Conservation (phyloP, 1,139 yeast genomes). For the Pichia sp. region DNA sequence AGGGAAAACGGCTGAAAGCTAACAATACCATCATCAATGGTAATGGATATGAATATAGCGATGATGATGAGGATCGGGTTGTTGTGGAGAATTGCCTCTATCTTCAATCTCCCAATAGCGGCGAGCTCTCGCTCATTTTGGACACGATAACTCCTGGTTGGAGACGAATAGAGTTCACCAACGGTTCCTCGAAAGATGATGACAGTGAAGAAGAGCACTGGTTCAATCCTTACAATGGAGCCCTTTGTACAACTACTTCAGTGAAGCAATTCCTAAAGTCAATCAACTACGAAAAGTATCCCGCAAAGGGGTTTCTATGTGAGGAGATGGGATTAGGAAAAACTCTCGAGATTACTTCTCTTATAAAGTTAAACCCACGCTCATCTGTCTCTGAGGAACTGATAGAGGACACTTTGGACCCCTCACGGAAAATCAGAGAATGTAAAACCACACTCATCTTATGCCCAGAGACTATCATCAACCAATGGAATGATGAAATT, state of each 20-base stretch:
- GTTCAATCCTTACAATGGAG: constrained; percentile 46
- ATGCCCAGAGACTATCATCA: constrained; percentile 74
- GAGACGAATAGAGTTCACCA: constrained; percentile 28
- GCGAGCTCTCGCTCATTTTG: constrained; percentile 23
- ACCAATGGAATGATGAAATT: constrained; percentile 82
- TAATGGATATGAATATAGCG: too few relatives aligned
- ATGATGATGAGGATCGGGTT: too few relatives aligned
- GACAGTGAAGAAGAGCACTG: too few relatives aligned
- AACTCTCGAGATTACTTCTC: constrained; percentile 73
- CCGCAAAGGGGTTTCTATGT: constrained; percentile 64
- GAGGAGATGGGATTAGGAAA: constrained; percentile 99
- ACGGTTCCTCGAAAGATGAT: constrained; percentile 7
- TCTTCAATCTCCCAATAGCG: too few relatives aligned
- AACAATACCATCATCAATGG: too few relatives aligned
- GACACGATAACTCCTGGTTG: constrained; percentile 48
- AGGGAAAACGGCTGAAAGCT: constrained; percentile 39
- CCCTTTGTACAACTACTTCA: constrained; percentile 32
- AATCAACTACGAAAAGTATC: constrained; percentile 19
- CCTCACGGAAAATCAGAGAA: constrained; percentile 39
- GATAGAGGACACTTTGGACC: constrained; percentile 35
- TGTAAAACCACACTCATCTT: constrained; percentile 72
- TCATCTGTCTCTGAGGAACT: constrained; percentile 3
- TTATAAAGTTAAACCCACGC: constrained; percentile 54
- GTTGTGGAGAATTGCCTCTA: too few relatives aligned
- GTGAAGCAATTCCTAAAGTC: constrained; percentile 26